Evolutionary conservation across 306 rosid species (phyloP), one percentile per base, ranked within the genome.

Genomic region (Gastrolobium bilobum): DNA sequence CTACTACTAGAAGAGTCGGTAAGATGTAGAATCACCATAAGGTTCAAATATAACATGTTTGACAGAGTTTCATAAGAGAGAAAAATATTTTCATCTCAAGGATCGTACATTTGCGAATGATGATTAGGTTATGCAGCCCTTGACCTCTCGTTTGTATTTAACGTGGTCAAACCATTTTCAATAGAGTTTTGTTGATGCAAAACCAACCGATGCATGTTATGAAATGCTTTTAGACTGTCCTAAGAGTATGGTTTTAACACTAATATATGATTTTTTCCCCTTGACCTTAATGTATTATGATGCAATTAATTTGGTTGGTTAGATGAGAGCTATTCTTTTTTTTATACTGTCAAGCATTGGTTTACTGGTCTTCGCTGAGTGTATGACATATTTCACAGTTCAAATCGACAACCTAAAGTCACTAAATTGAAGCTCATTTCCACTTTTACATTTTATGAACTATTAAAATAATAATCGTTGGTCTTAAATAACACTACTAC

Each of bases 61-160:
- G 90, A 95, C 99, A 2, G 99, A 91, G 34, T 95, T 95, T 77
- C 99, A 95, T 64, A 93, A 89, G 85, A 91, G 99, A 81, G 99
- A 93, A 26, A 95, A 95, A 48, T 97, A 92, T 86, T 93, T 95
- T 85, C 99, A 95, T 76, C 97, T 95, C 73, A 95, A 93, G 89
- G 99, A 92, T 34, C 98, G 94, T 38, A 34, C 91, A 2, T 87
- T 60, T 43, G 99, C 91, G 87, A 81, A 79, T 67, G 99, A 93
- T 79, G 98, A 91, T 0, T 88, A 91, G 87, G 86, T 82, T 84
- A 51, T 15, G 58, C 50, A 62, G 34, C 66, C 7, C 2, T 15
- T 71, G 20, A 38, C 35, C 37, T 30, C 75, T 46, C 53, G 6
- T 40, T 52, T 79, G 82, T 79, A 75, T 82, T 82, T 70, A 79